Percentiles rank a stretch among this genome's conserved stretches.
These are phyloP conservation scores for Hymenoscyphus infarciens DNA, from an alignment of 2,329 filamentous ascomycete species.

Conservation along the genomic window DNA sequence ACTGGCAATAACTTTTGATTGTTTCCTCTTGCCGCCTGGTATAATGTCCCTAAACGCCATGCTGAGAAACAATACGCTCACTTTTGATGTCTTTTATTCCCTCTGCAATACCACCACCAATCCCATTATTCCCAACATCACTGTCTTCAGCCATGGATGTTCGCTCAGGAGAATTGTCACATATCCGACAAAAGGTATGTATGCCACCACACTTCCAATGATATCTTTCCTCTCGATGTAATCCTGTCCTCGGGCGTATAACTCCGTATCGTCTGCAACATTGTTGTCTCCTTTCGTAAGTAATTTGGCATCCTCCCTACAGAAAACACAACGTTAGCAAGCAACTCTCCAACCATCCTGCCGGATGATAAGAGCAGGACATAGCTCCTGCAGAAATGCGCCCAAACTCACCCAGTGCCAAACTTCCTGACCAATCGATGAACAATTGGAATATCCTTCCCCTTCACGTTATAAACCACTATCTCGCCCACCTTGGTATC, in stretches of 20 bases:
- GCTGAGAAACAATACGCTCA: background rate
- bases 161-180: constrained; percentile 95
- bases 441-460: constrained; percentile 96
- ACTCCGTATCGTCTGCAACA: constrained; percentile 83
- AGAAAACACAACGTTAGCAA: constrained; percentile 11
- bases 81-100: constrained; percentile 52
- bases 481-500: constrained; percentile 68
- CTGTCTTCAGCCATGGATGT: constrained; percentile 95
- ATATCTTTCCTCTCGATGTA: constrained; percentile 86
- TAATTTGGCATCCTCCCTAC: constrained; percentile 60
- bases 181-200: constrained; percentile 92
- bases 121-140: constrained; percentile 92
- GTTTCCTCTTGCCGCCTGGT: constrained; percentile 9
- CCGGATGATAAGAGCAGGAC: background rate
- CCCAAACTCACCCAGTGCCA: constrained; percentile 48
- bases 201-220: constrained; percentile 86
- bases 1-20: constrained; percentile 5
- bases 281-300: constrained; percentile 99
- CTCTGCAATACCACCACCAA: constrained; percentile 87
- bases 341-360: no score
- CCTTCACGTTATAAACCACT: constrained; percentile 71
- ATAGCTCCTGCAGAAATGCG: background rate
- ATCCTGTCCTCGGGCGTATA: constrained; percentile 82
- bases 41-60: constrained; percentile 29
- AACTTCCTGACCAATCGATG: constrained; percentile 82